Evolutionary conservation across 805 yeast genomes (phyloP), one percentile per base, ranked within the genome.

Genomic region (Myxozyma sirexii): DNA sequence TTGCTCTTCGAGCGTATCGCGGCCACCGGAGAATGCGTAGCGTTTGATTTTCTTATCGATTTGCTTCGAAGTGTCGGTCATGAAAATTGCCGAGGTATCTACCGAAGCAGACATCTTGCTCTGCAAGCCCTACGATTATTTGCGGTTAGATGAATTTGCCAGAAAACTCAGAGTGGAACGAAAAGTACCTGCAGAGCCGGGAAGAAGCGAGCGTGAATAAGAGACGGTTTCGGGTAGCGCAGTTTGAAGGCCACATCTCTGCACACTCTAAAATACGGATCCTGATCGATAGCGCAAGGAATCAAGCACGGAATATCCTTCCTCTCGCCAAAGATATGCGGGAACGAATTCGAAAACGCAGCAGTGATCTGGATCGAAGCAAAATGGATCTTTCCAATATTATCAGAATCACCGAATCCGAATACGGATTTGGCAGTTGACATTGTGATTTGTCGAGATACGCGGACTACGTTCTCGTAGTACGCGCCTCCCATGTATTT

Each of bases 221-320:
- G 82, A 8, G 97, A 84, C 19, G 98, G 98, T 76, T 94, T 94
- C 63, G 91, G 79, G 73, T 82, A 96, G 75, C 87, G 88, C 73
- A 94, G 82, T 75, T 93, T 94, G 70, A 86, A 91, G 10, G 99
- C 97, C 66, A 94, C 99, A 74, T 94, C 99, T 77, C 99, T 83
- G 76, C 97, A 90, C 23, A 94, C 96, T 76, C 99, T 83, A 80
- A 94, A 94, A 76, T 94, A 94, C 31, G 99, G 98, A 75, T 94
- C 99, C 79, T 93, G 99, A 74, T 94, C 99, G 73, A 94, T 94
- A 49, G 99, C 99, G 81, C 99, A 94, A 41, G 99, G 99, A 74
- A 94, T 94, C 74, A 94, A 80, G 76, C 97, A 90, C 63, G 97
- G 98, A 0, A 97, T 90, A 78, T 92, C 94, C 50, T 85, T 79